Base-by-base conservation (phyloP, 2,329 filamentous ascomycete species). In the Fusarium ambrosium region DNA sequence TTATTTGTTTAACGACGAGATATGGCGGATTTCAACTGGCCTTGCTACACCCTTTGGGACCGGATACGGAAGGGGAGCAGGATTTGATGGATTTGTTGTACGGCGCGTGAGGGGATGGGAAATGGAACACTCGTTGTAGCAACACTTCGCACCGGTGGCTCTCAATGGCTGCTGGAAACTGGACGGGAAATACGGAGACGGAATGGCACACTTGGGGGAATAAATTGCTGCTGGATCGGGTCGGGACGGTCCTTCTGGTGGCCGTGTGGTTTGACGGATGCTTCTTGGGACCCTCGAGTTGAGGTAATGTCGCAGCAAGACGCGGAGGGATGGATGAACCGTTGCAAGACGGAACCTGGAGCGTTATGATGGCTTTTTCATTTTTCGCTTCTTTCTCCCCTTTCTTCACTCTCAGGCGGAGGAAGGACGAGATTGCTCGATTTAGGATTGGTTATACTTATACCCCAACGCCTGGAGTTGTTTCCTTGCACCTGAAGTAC, bases 401-500 rank as follows among this genome's bases (percentile, higher is more conserved):
- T 59, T 59, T 36, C 34, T 59, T 59, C 55, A 59, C 55, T 64
- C 68, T 68, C 36, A 62, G 68, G 64, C 39, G 62, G 61, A 62
- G 71, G 69, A 68, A 68, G 73, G 69, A 59, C 36, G 69, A 72
- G 70, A 67, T 56, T 74, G 66, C 75, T 78, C 70, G 77, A 60
- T 69, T 77, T 75, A 79, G 77, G 77, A 67, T 70, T 70, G 72
- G 72, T 75, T 71, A 71, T 79, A 78, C 66, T 78, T 79, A 78
- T 78, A 78, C 77, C 77, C 77, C 76, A 76, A 77, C 70, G 77
- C 77, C 77, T 78, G 77, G 73, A 77, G 72, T 78, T 78, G 66
- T 66, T 67, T 74, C 68, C 72, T 68, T 75, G 68, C 64, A 53
- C 66, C 32, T 36, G 53, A 66, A 66, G 59, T 27, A 39, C 7